phyloP scores from a whole-genome alignment of 257 asterid species.

The Solanum piurae region DNA sequence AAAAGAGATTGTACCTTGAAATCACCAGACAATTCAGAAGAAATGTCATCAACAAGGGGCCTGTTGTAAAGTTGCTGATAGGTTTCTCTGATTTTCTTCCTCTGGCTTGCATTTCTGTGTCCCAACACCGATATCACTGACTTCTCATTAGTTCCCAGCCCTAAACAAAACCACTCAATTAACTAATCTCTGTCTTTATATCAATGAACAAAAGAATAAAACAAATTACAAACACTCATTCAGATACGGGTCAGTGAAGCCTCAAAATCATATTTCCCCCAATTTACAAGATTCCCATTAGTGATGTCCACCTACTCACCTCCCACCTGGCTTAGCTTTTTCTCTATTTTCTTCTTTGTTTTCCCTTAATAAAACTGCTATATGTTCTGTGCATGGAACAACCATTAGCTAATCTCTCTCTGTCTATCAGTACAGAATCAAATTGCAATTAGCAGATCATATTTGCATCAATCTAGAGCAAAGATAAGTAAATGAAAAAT shows the following conservation, averaged over 20 bases:
- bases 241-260: neutral
- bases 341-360: neutral
- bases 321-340: too few species aligned
- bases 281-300: neutral
- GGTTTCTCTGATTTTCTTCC: conserved; percentile 48
- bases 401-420: neutral
- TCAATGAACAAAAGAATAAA: neutral
- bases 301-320: too few species aligned
- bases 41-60: conserved; percentile 41
- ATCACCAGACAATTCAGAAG: conserved; percentile 64
- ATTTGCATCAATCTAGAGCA: neutral
- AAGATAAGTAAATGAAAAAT: too few species aligned
- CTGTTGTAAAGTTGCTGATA: conserved; percentile 46
- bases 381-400: too few species aligned
- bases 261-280: neutral
- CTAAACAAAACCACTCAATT: conserved; percentile 9
- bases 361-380: neutral
- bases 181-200: too few species aligned
- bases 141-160: conserved; percentile 65
- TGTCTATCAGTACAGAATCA: neutral
- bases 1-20: conserved; percentile 36
- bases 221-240: neutral
- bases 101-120: conserved; percentile 48
- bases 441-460: neutral
- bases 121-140: conserved; percentile 53